Evolutionary conservation across 257 asterid species (phyloP), one percentile per base, ranked within the genome.

Genomic region (Nicotiana tomentosiformis): DNA sequence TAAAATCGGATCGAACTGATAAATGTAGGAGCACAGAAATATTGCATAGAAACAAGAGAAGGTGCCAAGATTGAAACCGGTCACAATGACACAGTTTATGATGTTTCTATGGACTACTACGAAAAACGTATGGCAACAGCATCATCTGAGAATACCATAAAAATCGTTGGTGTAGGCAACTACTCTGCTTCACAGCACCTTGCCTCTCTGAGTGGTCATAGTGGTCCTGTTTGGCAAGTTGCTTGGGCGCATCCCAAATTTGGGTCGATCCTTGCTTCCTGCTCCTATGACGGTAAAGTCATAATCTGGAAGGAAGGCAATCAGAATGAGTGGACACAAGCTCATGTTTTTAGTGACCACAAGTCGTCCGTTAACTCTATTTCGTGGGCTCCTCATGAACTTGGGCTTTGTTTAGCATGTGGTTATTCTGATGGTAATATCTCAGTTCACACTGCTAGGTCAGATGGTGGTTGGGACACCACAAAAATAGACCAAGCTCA

Each of bases 171-270:
- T 5, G 93, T 94, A 29, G 77, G 91, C 80, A 91, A 85, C 88
- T 94, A 89, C 84, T 88, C 93, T 12, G 81, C 94, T 65, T 91
- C 97, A 0, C 98, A 94, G 89, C 97, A 89, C 79, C 94, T 96
- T 4, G 94, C 97, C 5, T 93, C 98, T 66, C 74, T 94, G 89
- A 90, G 72, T 20, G 97, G 97, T 32, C 99, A 96, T 83, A 93
- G 88, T 77, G 97, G 98, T 61, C 98, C 99, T n/a, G 97, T 96
- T 58, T 96, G 99, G 99, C 97, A 96, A 87, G 95, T 92, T 55
- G 86, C 91, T 11, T 96, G 97, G 99, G 98, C 97, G 23, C 98
- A 94, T 89, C 99, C 97, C 77, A 96, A 96, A 84, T 96, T 93
- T 35, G 98, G 99, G 51, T 91, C 97, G 7, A 53, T 87, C 5